Base-by-base conservation (phyloP, 106 monocot species). In the Triglochin maritima region DNA sequence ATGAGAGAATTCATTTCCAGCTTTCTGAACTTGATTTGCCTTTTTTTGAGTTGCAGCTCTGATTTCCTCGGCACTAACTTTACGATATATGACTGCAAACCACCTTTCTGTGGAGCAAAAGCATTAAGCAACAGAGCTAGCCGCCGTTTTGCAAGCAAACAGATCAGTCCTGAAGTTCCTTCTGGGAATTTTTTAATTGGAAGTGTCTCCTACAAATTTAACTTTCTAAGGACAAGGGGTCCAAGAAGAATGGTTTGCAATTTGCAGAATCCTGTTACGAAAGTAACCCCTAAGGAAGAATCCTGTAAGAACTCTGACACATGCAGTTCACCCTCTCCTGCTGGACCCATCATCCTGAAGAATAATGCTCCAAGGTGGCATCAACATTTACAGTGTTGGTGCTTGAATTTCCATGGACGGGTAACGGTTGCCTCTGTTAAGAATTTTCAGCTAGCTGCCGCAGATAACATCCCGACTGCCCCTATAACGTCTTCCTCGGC, bases 321-420 rank as follows among this genome's bases (percentile, higher is more conserved):
- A 65, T 49, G 50, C 16, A 49, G 9, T 16, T 7, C 14, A 8
- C 12, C 65, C 4, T 65, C 16, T 9, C 43, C 49, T 0, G 7
- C 29, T 42, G 69, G 49, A 46, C n/a, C 66, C 12, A 12, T 70
- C 11, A 70, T 77, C 11, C 61, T 89, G 3, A 81, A 72, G 71
- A 89, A 86, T 70, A 93, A 93, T 71, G 75, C 81, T 12, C 93
- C 89, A 11, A 71, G 89, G 42, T 93, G 93, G 93, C 89, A 93
- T 48, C 86, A 93, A 29, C 85, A 93, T 43, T 74, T 93, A 57
- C 86, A 89, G 53, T 93, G 93, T 78, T 93, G 93, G 93, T 93
- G 93, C 66, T 53, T 93, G 49, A 93, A 93, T 58, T 89, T 93
- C 56, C 81, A 80, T 52, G 86, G 93, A 3, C 76, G 93, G 44